Conservation (phyloP, 2,329 filamentous ascomycete genomes). For the Scleromitrula shiraiana region DNA sequence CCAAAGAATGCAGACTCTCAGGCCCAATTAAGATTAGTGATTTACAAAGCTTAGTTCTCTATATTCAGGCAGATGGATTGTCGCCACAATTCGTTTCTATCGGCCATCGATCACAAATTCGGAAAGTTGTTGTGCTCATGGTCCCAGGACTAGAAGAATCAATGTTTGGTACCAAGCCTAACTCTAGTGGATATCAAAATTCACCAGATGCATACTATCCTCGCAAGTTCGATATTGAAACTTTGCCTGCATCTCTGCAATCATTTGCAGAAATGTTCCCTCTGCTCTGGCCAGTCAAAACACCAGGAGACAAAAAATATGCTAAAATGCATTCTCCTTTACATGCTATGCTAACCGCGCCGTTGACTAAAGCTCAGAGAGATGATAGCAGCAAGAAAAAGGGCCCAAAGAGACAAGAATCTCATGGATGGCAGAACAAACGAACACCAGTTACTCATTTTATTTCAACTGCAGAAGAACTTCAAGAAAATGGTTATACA, state of each 20-base stretch:
- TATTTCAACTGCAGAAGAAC: conserved; percentile 61
- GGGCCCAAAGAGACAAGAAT: conserved; percentile 52
- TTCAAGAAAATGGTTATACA: conserved; percentile 75
- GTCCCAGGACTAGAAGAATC: conserved; percentile 83
- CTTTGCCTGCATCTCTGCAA: conserved; percentile 46
- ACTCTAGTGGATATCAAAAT: conserved; percentile 24
- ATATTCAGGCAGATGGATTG: conserved; percentile 58
- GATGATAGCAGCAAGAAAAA: conserved; percentile 36
- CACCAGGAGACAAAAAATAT: conserved; percentile 76
- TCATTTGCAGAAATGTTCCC: conserved; percentile 76
- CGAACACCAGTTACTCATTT: conserved; percentile 78
- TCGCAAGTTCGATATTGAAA: conserved; percentile 41
- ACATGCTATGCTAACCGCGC: conserved; percentile 71
- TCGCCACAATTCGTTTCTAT: conserved; percentile 59
- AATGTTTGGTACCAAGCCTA: conserved; percentile 62
- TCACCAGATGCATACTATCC: conserved; percentile 55
- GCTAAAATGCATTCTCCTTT: conserved; percentile 80
- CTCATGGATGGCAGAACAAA: conserved; percentile 62
- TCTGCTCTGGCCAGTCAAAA: conserved; percentile 82
- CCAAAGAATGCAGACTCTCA: conserved; percentile 45
- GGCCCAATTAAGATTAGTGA: conserved; percentile 55
- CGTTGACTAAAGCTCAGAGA: conserved; percentile 62
- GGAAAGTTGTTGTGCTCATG: conserved; percentile 84
- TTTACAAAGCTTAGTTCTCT: conserved; percentile 55
- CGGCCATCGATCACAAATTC: conserved; percentile 53